A percentile compares a stretch with the other conserved stretches of the same genome.
Evolutionary conservation across 2,329 filamentous ascomycete species (phyloP).

Genomic region (Lachnellula occidentalis): DNA sequence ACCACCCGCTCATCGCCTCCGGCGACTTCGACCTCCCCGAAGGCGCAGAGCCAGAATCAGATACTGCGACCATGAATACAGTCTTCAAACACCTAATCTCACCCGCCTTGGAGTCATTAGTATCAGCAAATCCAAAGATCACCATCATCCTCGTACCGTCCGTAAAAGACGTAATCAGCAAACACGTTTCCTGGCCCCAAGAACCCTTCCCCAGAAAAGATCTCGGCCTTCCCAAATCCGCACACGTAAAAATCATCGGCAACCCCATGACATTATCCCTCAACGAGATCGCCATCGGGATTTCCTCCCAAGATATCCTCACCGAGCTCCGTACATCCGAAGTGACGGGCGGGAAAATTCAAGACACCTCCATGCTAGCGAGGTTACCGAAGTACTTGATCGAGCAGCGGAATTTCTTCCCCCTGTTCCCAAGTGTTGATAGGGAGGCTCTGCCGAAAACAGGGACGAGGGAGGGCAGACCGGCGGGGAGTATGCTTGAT

Average conservation of each 20-base stretch:
- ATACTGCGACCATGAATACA: conserved; percentile 73
- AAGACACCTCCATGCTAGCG: conserved; percentile 41
- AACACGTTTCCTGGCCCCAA: conserved; percentile 83
- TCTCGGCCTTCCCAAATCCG: conserved; percentile 70
- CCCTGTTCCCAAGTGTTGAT: conserved; percentile 76
- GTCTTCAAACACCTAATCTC: conserved; percentile 80
- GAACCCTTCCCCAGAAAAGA: conserved; percentile 66
- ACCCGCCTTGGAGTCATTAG: conserved; percentile 65
- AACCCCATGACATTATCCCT: conserved; percentile 87
- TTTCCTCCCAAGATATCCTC: conserved; percentile 79
- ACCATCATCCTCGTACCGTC: conserved; percentile 81
- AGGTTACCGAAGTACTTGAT: conserved; percentile 73
- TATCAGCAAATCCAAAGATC: conserved; percentile 64
- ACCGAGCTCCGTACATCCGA: conserved; percentile 78
- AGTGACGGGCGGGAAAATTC: conserved; percentile 49
- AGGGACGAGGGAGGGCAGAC: conserved; percentile 52
- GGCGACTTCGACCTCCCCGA: conserved; percentile 74
- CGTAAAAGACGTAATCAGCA: conserved; percentile 73
- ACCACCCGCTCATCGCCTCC: conserved; percentile 80
- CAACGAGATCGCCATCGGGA: conserved; percentile 78
- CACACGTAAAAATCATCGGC: conserved; percentile 71
- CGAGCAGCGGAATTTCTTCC: conserved; percentile 87
- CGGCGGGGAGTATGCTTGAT: conserved; percentile 75
- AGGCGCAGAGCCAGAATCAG: conserved; percentile 61
- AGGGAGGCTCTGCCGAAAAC: conserved; percentile 62